Conservation (phyloP, 495 filamentous ascomycete species). For the Ramalina intermedia region DNA sequence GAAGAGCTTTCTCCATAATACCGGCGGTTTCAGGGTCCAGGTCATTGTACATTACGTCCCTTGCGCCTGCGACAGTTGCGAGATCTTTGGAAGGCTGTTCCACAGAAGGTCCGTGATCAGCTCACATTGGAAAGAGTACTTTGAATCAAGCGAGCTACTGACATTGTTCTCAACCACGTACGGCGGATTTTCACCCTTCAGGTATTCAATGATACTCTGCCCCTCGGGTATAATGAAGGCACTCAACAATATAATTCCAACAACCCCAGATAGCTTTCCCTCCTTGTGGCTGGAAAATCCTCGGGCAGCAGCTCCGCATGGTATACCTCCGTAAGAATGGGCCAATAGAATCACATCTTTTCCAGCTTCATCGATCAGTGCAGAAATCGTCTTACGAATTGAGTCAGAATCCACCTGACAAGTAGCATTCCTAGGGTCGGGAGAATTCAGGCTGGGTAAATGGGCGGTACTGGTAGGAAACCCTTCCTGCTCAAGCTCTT, state of each 20-base stretch:
- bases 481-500: constrained; percentile 20
- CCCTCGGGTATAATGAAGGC: constrained; percentile 28
- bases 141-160: not conserved
- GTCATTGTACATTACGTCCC: constrained; percentile 17
- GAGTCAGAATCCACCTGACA: constrained; percentile 21
- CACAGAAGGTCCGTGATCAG: not conserved
- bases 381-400: constrained; percentile 14
- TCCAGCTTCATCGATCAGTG: constrained; percentile 22
- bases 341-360: constrained; percentile 32
- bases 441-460: constrained; percentile 30
- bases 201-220: constrained; percentile 22
- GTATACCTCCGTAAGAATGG: constrained; percentile 38
- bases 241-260: constrained; percentile 29
- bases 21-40: constrained; percentile 17
- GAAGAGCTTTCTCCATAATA: constrained; percentile 8
- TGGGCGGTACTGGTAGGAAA: constrained; percentile 22
- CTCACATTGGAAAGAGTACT: not conserved
- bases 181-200: constrained; percentile 20
- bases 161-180: constrained; percentile 18
- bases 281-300: constrained; percentile 25
- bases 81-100: constrained; percentile 1
- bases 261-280: constrained; percentile 29
- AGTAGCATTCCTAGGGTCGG: constrained; percentile 24
- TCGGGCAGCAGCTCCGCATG: constrained; percentile 33
- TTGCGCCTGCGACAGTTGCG: constrained; percentile 6